phyloP scores from a whole-genome alignment of 305 asterid genomes.

The Fraxinus platypoda region DNA sequence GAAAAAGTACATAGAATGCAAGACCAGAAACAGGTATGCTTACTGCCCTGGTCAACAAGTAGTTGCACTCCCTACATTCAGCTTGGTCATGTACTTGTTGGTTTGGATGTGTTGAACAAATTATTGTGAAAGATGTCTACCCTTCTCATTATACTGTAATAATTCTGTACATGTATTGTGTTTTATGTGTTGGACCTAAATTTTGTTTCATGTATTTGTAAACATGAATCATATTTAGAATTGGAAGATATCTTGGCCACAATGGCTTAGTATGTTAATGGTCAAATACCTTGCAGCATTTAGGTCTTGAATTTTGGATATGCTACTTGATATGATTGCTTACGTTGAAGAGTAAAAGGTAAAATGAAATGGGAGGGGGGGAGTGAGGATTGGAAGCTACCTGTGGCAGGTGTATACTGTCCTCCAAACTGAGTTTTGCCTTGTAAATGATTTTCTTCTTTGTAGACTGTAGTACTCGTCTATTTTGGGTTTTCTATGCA shows the following conservation, averaged over 20 bases:
- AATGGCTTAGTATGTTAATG: background rate
- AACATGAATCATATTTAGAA: conserved; percentile 1
- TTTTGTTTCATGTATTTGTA: background rate
- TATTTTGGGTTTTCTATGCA: background rate
- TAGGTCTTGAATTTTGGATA: conserved; percentile 7
- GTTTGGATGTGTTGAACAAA: conserved; percentile 38
- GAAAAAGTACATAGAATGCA: conserved; percentile 64
- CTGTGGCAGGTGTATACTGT: background rate
- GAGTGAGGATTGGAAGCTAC: background rate
- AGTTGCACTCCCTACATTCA: conserved; percentile 28
- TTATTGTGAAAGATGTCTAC: conserved; percentile 35
- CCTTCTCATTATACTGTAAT: conserved; percentile 40
- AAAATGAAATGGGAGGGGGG: background rate
- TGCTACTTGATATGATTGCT: background rate
- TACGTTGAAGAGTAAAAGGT: background rate
- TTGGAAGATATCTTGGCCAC: conserved; percentile 16
- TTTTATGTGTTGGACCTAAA: conserved; percentile 20
- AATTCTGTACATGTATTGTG: conserved; percentile 47
- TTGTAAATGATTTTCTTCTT: background rate
- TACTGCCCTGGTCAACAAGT: conserved; percentile 28
- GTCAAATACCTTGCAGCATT: background rate
- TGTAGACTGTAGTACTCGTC: background rate
- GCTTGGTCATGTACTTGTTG: conserved; percentile 36
- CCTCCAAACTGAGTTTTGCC: background rate
- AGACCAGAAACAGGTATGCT: conserved; percentile 43